Evolutionary conservation across 2,329 filamentous ascomycete genomes (phyloP), one percentile per base, ranked within the genome.

Genomic region (Colletotrichum siamense): DNA sequence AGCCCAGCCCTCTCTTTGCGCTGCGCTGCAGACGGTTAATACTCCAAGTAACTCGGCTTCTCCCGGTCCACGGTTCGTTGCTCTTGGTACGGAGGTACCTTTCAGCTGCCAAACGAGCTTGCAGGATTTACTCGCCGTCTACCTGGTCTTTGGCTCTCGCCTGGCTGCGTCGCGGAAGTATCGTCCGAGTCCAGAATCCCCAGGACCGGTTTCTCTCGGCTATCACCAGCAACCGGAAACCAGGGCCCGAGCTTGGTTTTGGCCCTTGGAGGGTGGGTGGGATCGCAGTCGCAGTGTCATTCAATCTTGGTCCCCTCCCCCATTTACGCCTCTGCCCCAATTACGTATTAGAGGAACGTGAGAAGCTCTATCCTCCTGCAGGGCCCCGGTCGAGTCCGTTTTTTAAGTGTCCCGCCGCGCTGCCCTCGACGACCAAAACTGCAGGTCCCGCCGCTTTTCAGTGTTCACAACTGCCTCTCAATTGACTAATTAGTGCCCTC

Each of bases 191-290:
- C 59, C 18, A 44, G 10, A 57, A 22, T 13, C 10, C 59, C 39
- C 22, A 39, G 24, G 7, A 63, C 65, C 77, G 77, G 68, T 73
- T 78, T 78, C 75, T 77, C 75, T 78, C 77, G 75, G 77, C 72
- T 78, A 78, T 78, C 67, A 74, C 28, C 59, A 65, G 24, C 64
- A 63, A 39, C 55, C 63, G 36, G 69, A 73, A 67, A 67, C 69
- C 69, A 73, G 70, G 73, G 69, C 57, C 73, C 69, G 69, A 69
- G 73, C 73, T 73, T 67, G 26, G 44, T 52, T 52, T 52, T 52
- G 44, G 44, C 39, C 39, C 39, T 49, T 49, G 9, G 39, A n/a
- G 9, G 39, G 39, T 13, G 39, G 30, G 36, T 22, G 22, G 26
- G 28, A 44, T 61, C 28, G 63, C 44, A 63, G 70, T 67, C 28